These are phyloP conservation scores for Chytriomyces confervae DNA, from an alignment of 192 early-diverging fungal genomes.

Conservation along the genomic window DNA sequence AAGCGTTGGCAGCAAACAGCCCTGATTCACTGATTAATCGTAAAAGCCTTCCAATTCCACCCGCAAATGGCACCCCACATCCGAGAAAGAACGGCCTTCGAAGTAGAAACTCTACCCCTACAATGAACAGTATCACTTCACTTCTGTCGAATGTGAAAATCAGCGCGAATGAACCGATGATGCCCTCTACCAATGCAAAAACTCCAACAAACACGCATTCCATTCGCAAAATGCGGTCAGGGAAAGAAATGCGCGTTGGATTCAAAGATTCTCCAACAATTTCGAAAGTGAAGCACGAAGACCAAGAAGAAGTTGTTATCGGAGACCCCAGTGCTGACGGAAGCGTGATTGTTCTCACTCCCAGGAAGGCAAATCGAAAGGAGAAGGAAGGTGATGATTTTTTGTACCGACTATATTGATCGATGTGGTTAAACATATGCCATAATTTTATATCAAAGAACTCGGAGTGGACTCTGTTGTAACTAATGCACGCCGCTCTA, in stretches of 20 bases:
- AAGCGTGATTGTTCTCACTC: constrained; percentile 35
- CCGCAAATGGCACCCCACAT: constrained; percentile 15
- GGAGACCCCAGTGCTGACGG: constrained; percentile 4
- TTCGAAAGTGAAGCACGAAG: neutral
- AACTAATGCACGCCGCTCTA: constrained; percentile 34
- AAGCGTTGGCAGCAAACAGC: neutral
- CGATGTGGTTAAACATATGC: too few relatives aligned
- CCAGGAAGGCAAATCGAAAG: constrained; percentile 28
- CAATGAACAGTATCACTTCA: neutral
- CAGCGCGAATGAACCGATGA: neutral
- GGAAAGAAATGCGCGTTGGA: constrained; percentile 9
- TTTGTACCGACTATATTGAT: too few relatives aligned
- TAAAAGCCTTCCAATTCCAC: too few relatives aligned
- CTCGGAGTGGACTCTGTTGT: constrained; percentile 39
- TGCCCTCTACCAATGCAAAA: neutral
- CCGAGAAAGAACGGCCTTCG: neutral
- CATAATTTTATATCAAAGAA: neutral
- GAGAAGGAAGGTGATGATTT: constrained; percentile 27
- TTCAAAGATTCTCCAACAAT: neutral
- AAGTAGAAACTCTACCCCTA: neutral
- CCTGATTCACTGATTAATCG: neutral
- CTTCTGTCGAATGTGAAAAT: neutral
- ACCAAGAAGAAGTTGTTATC: constrained; percentile 1
- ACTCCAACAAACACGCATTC: too few relatives aligned
- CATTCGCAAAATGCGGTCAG: constrained; percentile 7